Percentiles rank a stretch among this genome's conserved stretches.
Conservation (phyloP, 345 rosid genomes). For the Lenwebbia sp. region DNA sequence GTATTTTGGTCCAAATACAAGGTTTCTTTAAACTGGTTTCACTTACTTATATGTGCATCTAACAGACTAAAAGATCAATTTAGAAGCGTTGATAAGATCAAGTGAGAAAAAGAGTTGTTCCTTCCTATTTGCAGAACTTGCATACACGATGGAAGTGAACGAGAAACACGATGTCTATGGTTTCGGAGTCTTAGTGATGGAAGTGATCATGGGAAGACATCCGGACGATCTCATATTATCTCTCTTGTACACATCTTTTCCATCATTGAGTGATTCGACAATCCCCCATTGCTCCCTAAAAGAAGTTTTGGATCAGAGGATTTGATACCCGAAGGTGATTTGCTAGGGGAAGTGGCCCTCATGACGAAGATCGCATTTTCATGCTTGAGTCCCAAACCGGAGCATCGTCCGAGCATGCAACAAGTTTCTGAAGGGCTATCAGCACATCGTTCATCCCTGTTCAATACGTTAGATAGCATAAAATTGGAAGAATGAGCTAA, state of each 20-base stretch:
- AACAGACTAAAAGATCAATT: not conserved
- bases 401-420: not conserved
- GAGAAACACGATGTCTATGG: conserved; percentile 1
- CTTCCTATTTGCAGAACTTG: not conserved
- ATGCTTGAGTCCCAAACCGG: not conserved
- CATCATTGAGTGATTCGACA: not conserved
- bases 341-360: not conserved
- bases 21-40: not conserved
- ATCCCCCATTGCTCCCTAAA: not conserved
- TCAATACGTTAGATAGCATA: not conserved
- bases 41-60: not conserved
- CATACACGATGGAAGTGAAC: not conserved
- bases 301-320: not conserved
- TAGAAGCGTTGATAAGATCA: too few species aligned
- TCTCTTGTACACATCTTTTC: not conserved
- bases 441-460: not conserved
- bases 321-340: not conserved
- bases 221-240: not conserved
- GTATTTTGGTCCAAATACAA: not conserved
- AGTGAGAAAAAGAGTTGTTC: too few species aligned
- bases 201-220: not conserved
- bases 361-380: not conserved
- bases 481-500: not conserved
- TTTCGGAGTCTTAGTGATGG: not conserved
- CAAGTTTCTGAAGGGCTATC: not conserved